These are phyloP conservation scores for Tubosaeta sp. DNA, from an alignment of 768 basidiomycete genomes.

Conservation along the genomic window DNA sequence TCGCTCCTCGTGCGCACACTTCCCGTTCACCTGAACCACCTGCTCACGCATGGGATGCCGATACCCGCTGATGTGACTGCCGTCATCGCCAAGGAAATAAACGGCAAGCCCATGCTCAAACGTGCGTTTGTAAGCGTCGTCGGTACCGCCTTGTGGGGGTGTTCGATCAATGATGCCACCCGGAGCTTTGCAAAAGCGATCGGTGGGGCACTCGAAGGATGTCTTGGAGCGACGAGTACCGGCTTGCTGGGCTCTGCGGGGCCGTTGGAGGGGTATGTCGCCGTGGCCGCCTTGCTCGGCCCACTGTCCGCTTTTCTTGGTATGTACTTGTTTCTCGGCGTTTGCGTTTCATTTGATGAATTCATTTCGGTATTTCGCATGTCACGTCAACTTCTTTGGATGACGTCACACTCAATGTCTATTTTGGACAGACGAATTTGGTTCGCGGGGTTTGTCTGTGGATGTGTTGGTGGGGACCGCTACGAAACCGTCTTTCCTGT, in stretches of 20 bases:
- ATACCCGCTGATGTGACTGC: conserved; percentile 43
- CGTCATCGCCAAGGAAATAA: conserved; percentile 69
- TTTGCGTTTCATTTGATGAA: conserved; percentile 5
- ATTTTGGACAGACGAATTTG: conserved; percentile 37
- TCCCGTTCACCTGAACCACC: conserved; percentile 51
- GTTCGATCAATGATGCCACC: conserved; percentile 38
- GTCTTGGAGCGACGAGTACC: conserved; percentile 58
- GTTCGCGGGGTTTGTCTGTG: conserved; percentile 45
- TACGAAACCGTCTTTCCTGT: conserved; percentile 77
- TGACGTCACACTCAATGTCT: conserved; percentile 1
- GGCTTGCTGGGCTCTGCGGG: conserved; percentile 61
- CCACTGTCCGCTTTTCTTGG: conserved; percentile 52
- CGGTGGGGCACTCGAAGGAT: conserved; percentile 60
- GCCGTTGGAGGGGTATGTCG: conserved; percentile 83
- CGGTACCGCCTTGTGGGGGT: conserved; percentile 55
- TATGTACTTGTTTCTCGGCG: conserved; percentile 26
- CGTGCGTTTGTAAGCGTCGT: conserved; percentile 60
- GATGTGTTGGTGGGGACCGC: conserved; percentile 43
- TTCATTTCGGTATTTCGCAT: conserved; percentile 1
- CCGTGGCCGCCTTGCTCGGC: conserved; percentile 63
- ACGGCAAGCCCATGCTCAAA: conserved; percentile 56
- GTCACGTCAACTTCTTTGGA: background rate
- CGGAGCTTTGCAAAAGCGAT: conserved; percentile 51
- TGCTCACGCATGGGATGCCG: conserved; percentile 41
- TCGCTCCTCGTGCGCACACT: conserved; percentile 52